Evolutionary conservation across 1,284 basidiomycete species (phyloP).

Genomic region (Ustilago tritici): DNA sequence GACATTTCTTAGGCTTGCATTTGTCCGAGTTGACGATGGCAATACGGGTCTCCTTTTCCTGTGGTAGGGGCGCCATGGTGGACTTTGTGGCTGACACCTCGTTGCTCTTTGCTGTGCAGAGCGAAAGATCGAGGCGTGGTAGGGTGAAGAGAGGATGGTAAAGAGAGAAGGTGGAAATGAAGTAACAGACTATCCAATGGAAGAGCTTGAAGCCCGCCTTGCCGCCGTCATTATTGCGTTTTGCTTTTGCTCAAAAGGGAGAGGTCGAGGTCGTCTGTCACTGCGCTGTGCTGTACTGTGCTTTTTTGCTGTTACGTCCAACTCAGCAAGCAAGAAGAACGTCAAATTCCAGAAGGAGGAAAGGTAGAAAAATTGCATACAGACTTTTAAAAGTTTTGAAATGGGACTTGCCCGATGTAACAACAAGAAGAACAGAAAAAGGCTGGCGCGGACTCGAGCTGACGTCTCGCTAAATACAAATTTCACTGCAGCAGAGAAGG

Average conservation of each 20-base stretch:
- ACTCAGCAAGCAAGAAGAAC: constrained; percentile 17
- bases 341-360: constrained; percentile 4
- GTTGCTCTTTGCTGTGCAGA: constrained; percentile 12
- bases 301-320: neutral
- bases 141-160: constrained; percentile 9
- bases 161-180: constrained; percentile 16
- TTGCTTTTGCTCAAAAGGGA: neutral
- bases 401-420: constrained; percentile 12
- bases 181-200: neutral
- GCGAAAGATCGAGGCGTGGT: constrained; percentile 5
- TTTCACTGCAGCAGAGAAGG: neutral
- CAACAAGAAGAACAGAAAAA: constrained; percentile 6
- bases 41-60: constrained; percentile 67
- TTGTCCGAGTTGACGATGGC: constrained; percentile 69
- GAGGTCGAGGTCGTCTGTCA: constrained; percentile 3
- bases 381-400: constrained; percentile 17
- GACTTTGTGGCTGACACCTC: constrained; percentile 18
- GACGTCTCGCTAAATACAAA: constrained; percentile 3
- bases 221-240: neutral
- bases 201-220: constrained; percentile 17
- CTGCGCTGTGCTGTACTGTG: constrained; percentile 5
- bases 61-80: constrained; percentile 53
- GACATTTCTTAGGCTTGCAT: constrained; percentile 69
- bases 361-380: neutral
- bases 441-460: constrained; percentile 10